Base-by-base conservation (phyloP, 2,329 filamentous ascomycete species). In the Aspergillus viridinutans region DNA sequence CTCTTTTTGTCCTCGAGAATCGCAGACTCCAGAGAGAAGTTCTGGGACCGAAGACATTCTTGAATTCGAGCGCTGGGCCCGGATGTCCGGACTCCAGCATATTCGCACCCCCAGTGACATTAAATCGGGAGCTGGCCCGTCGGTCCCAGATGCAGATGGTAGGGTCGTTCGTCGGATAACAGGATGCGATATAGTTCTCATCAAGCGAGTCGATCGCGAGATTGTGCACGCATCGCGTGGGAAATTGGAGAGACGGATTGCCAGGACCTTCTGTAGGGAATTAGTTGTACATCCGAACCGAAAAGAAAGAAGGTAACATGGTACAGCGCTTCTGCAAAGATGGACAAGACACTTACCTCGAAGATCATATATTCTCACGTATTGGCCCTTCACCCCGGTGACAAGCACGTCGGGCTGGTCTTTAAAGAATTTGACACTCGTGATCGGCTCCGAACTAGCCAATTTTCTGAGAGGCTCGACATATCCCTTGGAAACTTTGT, bases 141-240 rank as follows among this genome's bases (percentile, higher is more conserved):
- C 82, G 79, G 65, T 88, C 85, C 85, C 85, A 88, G 4, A 87
- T 77, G 57, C 81, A 84, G 43, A 87, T 80, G 2, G 79, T 79
- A 20, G 83, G 79, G 59, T 86, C 83, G 49, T 80, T 81, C 0
- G 78, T 74, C 2, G 82, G 78, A 49, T 69, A 68, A 49, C 82
- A 83, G 14, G 84, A 86, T 4, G 85, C 80, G 62, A 88, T 85
- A 65, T 85, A 86, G 56, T 87, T 86, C 65, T 87, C 83, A 65
- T 87, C 84, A 51, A 83, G 70, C 59, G 83, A 83, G 69, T 88
- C 83, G 58, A 87, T 84, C 6, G 85, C 81, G 56, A 87, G 74
- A 60, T 86, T 86, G 67, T 87, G 82, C 8, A 87, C 84, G 63
- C 85, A 84, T 17, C 80, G 78, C 2, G 85, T 87, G 2, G 80